Base-by-base conservation (phyloP, 768 basidiomycete genomes). In the Fomitopsis pulvina region DNA sequence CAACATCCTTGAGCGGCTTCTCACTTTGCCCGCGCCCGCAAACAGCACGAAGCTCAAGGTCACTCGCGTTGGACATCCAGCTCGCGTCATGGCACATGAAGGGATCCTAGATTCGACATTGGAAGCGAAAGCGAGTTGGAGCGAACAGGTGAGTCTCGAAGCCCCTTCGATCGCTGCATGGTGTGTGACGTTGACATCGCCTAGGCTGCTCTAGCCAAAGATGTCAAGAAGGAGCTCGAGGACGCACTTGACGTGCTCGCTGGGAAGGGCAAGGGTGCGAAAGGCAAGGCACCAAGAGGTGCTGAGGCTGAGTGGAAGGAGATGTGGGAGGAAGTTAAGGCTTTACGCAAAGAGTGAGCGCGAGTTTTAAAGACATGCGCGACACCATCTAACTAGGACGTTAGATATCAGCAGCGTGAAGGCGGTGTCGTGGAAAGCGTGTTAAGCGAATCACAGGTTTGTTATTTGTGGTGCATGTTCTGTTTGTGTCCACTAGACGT, bases 1-100 rank as follows among this genome's bases (percentile, higher is more conserved):
- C 65, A 99, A 99, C 65, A 86, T 99, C 32, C 75, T 99, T 11
- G 86, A 94, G 57, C 77, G 96, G 18, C 73, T 99, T 9, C 72
- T 89, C 14, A 76, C 75, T 14, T 68, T 88, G 3, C 82, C 85
- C 11, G 52, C 67, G 0, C 57, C 66, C 1, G 75, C 75, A 22
- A 81, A 76, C 45, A 72, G 71, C 3, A 67, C 71, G 20, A 75
- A 68, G 52, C 57, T 89, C 10, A 82, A 75, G 60, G 78, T 85
- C 6, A 92, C 93, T 0, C 78, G 96, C n/a, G 75, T 99, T 11
- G 96, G 96, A 0, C 96, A 99, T 65, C 96, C 96, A 0, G 95
- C 96, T 0, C 79, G 96, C 22, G 85, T 98, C 0, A 86, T 96
- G 74, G 72, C 83, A 0, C 74, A 81, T 21, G 77, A 82, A 57